These are phyloP conservation scores for Fusarium praegraminearum DNA, from an alignment of 2,329 filamentous ascomycete species.

Conservation along the genomic window DNA sequence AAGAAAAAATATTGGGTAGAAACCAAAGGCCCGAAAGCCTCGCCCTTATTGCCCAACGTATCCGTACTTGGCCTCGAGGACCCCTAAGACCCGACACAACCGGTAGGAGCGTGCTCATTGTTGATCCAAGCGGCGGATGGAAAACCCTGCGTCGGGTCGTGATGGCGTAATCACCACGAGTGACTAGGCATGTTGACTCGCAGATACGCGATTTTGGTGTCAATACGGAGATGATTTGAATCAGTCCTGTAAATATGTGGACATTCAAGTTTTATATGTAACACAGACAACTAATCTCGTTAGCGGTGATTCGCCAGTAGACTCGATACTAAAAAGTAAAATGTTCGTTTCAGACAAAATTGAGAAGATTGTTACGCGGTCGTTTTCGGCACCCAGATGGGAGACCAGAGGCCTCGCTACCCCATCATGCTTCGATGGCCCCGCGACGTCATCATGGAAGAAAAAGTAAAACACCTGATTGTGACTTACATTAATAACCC, in stretches of 20 bases:
- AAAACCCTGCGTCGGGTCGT: background rate
- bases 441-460: constrained; percentile 64
- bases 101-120: background rate
- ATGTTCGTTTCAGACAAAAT: constrained; percentile 63
- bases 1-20: constrained; percentile 19
- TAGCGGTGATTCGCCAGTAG: constrained; percentile 23
- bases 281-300: background rate
- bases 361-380: constrained; percentile 78
- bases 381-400: constrained; percentile 66
- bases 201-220: constrained; percentile 5
- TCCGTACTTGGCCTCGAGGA: background rate
- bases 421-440: constrained; percentile 59
- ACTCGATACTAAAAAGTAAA: constrained; percentile 48
- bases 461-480: constrained; percentile 8
- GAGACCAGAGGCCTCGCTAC: constrained; percentile 41
- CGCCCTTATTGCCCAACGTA: constrained; percentile 1
- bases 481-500: constrained; percentile 31
- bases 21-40: constrained; percentile 29
- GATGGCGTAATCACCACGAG: constrained; percentile 10
- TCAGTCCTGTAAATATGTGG: background rate
- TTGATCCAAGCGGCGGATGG: constrained; percentile 10
- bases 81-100: constrained; percentile 1
- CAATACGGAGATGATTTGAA: constrained; percentile 11
- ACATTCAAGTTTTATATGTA: constrained; percentile 7
- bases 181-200: constrained; percentile 11